phyloP scores from a whole-genome alignment of 2,329 filamentous ascomycete genomes.

The Lasiodiplodia theobromae region DNA sequence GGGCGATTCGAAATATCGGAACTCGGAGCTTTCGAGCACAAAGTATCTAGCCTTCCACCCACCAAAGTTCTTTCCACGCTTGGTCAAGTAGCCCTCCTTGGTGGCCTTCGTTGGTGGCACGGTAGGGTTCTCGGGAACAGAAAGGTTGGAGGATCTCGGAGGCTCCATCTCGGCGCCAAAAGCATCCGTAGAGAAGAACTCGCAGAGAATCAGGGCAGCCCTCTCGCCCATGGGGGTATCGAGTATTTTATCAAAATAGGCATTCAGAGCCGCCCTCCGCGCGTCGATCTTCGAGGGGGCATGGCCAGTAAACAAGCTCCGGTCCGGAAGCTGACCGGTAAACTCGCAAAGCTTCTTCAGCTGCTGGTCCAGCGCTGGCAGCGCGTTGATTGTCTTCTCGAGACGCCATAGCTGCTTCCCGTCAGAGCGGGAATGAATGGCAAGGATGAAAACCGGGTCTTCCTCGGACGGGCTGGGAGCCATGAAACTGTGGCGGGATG shows the following conservation, averaged over 20 bases:
- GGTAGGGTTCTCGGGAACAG: conserved; percentile 50
- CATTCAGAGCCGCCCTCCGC: conserved; percentile 78
- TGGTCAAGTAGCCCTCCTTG: conserved; percentile 91
- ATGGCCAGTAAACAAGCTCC: conserved; percentile 87
- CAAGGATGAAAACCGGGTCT: conserved; percentile 92
- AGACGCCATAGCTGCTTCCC: conserved; percentile 87
- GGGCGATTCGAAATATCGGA: conserved; percentile 92
- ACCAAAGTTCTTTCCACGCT: conserved; percentile 97
- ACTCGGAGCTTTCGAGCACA: conserved; percentile 70
- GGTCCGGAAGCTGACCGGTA: conserved; percentile 79
- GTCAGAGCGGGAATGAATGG: conserved; percentile 79
- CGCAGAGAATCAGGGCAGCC: conserved; percentile 82
- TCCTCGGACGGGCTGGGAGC: conserved; percentile 83
- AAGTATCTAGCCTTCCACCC: conserved; percentile 93
- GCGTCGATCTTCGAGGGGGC: conserved; percentile 93
- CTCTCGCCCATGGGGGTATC: conserved; percentile 81
- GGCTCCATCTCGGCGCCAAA: conserved; percentile 66
- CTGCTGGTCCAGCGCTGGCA: conserved; percentile 82
- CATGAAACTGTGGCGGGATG: conserved; percentile 84
- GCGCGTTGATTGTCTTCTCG: conserved; percentile 85
- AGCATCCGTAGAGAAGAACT: conserved; percentile 77
- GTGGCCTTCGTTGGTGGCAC: conserved; percentile 65
- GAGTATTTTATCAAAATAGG: conserved; percentile 84
- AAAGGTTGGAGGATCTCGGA: conserved; percentile 41
- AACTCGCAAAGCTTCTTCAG: conserved; percentile 78